A percentile compares a stretch with the other conserved stretches of the same genome.
Conservation (phyloP, 2,329 filamentous ascomycete species). For the Cladosporium sphaerospermum region DNA sequence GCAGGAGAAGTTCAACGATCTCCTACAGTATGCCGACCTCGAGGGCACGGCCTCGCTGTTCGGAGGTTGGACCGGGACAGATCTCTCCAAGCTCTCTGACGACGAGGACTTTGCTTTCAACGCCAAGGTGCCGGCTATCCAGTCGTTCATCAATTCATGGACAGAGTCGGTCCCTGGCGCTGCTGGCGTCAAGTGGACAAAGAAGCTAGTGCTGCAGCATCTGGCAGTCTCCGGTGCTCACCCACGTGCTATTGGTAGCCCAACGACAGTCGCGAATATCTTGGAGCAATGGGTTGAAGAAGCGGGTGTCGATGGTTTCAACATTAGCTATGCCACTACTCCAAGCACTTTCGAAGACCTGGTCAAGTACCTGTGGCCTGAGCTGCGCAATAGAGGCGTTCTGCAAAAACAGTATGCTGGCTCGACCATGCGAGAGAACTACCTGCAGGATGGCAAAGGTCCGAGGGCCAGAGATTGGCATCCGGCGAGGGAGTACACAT, state of each 20-base stretch:
- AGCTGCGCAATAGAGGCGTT: conserved; percentile 31
- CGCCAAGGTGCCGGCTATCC: conserved; percentile 31
- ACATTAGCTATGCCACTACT: conserved; percentile 39
- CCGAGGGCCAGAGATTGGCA: conserved; percentile 22
- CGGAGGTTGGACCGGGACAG: conserved; percentile 43
- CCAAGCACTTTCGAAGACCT: conserved; percentile 37
- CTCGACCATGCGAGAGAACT: conserved; percentile 25
- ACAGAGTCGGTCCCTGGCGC: conserved; percentile 38
- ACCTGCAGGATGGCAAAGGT: conserved; percentile 23
- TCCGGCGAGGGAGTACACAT: conserved; percentile 17
- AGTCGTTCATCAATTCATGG: conserved; percentile 41
- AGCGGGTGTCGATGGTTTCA: conserved; percentile 40
- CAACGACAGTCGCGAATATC: conserved; percentile 41
- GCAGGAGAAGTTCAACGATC: conserved; percentile 37
- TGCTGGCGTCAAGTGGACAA: conserved; percentile 40
- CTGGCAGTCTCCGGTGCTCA: conserved; percentile 39
- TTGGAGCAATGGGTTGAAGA: conserved; percentile 41
- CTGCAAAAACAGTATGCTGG: conserved; percentile 26
- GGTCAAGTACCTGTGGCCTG: conserved; percentile 33
- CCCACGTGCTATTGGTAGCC: conserved; percentile 33
- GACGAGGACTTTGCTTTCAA: conserved; percentile 41
- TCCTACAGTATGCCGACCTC: conserved; percentile 38
- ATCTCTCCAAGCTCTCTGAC: conserved; percentile 37
- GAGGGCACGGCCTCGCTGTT: conserved; percentile 42
- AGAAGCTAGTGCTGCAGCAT: conserved; percentile 38